Evolutionary conservation across 129 eudicot genomes (phyloP), one percentile per base, ranked within the genome.

Genomic region (Erigeron canadensis): DNA sequence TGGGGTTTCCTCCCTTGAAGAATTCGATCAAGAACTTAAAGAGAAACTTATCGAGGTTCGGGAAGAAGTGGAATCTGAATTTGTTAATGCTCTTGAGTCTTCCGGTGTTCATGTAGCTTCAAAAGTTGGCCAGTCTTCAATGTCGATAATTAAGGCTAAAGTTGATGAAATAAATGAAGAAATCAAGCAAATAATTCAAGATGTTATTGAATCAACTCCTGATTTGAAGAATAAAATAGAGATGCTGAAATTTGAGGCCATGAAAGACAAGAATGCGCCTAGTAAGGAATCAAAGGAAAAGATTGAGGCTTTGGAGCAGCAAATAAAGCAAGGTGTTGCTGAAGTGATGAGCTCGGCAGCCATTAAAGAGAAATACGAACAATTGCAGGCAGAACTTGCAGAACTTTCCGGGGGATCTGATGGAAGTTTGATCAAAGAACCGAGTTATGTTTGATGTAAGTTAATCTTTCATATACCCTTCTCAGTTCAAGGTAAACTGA

Each of bases 181-280:
- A 66, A 82, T 78, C 38, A 68, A 77, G 8, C 66, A 70, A 41
- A 79, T 75, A 59, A 86, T 89, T 53, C 75, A 86, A 63, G 84
- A 86, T 51, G 78, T 80, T 38, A 82, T 84, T 16, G 82, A 67
- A 63, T 86, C 92, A 50, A 71, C 95, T 19, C 81, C 81, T 8
- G 87, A 85, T 48, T 67, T 92, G 83, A 89, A 83, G 62, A 83
- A 75, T 58, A 89, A 81, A 63, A 79, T 89, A 1, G 88, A 89
- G 61, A 44, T 74, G 80, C 65, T 92, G 65, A 89, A 85, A 62
- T 17, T 69, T 43, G 95, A 83, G 79, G 77, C 68, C 11, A 75
- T 38, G 23, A 88, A 79, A 71, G 84, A 84, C 54, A 84, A 83
- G 23, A 82, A 76, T 28, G 5, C 73, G 23, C 87, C 95, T 43